Conservation (phyloP, 2,329 filamentous ascomycete species). For the Calycina herbarum region DNA sequence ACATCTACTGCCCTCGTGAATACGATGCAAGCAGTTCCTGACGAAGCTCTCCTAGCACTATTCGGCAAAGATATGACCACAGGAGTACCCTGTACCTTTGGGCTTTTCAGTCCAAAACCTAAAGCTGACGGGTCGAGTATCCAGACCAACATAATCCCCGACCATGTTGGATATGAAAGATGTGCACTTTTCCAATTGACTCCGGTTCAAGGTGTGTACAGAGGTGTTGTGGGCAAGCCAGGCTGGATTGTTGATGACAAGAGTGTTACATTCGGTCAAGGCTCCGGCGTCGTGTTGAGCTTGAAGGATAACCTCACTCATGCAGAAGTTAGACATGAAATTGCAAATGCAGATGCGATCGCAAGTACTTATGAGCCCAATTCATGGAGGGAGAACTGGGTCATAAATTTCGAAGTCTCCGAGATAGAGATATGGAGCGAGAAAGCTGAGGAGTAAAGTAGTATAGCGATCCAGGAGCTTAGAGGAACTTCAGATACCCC, state of each 20-base stretch:
- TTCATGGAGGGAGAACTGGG: background rate
- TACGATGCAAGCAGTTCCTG: background rate
- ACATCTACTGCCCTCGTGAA: background rate
- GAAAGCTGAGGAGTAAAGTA: background rate
- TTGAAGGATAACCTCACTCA: background rate
- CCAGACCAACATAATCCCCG: background rate
- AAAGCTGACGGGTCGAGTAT: background rate
- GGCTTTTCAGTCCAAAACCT: background rate
- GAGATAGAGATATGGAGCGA: slow-evolving; percentile 3
- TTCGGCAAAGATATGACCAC: background rate
- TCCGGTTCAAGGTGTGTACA: background rate
- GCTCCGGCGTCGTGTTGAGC: background rate
- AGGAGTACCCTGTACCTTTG: background rate
- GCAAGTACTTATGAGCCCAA: background rate
- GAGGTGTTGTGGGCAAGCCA: background rate
- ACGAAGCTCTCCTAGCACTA: background rate
- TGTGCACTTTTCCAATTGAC: slow-evolving; percentile 7
- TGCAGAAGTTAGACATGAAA: background rate
- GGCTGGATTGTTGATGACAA: slow-evolving; percentile 7
- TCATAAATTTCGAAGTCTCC: background rate
- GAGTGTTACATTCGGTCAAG: slow-evolving; percentile 5
- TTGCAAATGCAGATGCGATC: background rate
- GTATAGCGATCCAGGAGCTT: too few species aligned
- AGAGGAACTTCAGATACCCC: too few species aligned
- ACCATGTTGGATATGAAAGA: slow-evolving; percentile 3